Base-by-base conservation (phyloP, 2,329 filamentous ascomycete genomes). In the Bipolaris bicolor region DNA sequence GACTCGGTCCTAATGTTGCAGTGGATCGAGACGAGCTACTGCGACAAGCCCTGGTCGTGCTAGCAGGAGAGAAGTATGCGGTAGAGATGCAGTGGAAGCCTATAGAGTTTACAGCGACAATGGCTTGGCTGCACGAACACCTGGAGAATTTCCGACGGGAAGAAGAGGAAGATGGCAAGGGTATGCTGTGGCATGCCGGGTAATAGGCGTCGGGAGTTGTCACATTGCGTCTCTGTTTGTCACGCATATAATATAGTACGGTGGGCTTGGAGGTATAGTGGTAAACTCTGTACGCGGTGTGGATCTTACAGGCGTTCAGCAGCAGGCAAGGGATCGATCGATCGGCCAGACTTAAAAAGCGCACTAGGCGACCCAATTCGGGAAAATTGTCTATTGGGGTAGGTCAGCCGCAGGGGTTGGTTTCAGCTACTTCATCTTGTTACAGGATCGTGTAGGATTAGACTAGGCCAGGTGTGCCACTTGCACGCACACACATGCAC, bases 21-120 rank as follows among this genome's bases (percentile, higher is more conserved):
- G 61, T 66, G 1, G 65, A 71, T 43, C 65, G 62, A 52, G 72
- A 75, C 49, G 73, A 74, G 50, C 50, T 75, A 33, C 57, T 75
- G 37, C 63, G 70, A 41, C 72, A 75, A 60, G 72, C 73, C 0
- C 66, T 75, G 43, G 66, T 71, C 26, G 63, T 72, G 13, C 48
- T 75, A n/a, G 73, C 71, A 15, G 72, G 72, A 11, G 65, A 68
- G 22, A 72, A 67, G 52, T 70, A 70, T 52, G 68, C 69, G 13
- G 64, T 65, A 29, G 71, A 72, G 52, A 66, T 74, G 68, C 65
- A 65, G 36, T 75, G 72, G 72, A 67, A 65, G 52, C 51, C 53
- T 13, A 55, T 74, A n/a, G 70, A 74, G 18, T 73, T 73, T 34
- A 69, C 65, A 7, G 67, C 60, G 24, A 63, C 65, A 3, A 63